Evolutionary conservation across 2,329 filamentous ascomycete species (phyloP).

Genomic region (Anthostomella pinea): DNA sequence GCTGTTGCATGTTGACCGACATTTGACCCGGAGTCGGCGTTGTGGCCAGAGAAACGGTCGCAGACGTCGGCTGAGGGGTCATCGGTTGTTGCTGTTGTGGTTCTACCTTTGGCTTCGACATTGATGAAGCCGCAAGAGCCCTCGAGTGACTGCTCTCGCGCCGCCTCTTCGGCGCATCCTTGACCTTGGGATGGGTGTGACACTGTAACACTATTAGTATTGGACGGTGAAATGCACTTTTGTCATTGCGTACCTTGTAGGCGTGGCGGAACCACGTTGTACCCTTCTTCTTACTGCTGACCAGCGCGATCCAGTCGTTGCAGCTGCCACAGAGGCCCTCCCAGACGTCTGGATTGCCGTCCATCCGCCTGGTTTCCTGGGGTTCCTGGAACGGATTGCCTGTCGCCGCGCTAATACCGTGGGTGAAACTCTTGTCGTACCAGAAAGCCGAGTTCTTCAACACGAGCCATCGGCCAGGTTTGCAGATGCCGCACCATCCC

Average conservation of each 20-base stretch:
- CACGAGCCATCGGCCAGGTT: conserved; percentile 80
- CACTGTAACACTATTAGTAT: conserved; percentile 46
- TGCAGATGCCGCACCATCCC: conserved; percentile 88
- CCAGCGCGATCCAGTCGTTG: conserved; percentile 76
- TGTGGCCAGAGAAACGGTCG: conserved; percentile 32
- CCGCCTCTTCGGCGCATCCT: conserved; percentile 66
- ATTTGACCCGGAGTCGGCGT: conserved; percentile 38
- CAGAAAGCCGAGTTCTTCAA: conserved; percentile 89
- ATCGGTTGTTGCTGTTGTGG: conserved; percentile 36
- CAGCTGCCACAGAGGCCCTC: conserved; percentile 76
- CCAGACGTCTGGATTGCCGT: conserved; percentile 78
- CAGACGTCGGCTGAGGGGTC: conserved; percentile 45
- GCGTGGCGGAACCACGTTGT: conserved; percentile 89
- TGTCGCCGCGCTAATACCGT: conserved; percentile 80
- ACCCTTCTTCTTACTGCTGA: conserved; percentile 88
- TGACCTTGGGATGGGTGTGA: conserved; percentile 69
- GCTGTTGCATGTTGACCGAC: conserved; percentile 23
- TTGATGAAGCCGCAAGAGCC: conserved; percentile 39
- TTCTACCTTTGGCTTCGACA: conserved; percentile 48
- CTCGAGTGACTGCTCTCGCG: conserved; percentile 58
- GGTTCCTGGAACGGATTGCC: conserved; percentile 77
- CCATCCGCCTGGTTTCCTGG: conserved; percentile 70
- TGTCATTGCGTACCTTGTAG: conserved; percentile 62
- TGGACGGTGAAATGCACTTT: not conserved
- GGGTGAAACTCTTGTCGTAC: conserved; percentile 90